Evolutionary conservation across 768 basidiomycete genomes (phyloP).

Genomic region (Russula abietina): DNA sequence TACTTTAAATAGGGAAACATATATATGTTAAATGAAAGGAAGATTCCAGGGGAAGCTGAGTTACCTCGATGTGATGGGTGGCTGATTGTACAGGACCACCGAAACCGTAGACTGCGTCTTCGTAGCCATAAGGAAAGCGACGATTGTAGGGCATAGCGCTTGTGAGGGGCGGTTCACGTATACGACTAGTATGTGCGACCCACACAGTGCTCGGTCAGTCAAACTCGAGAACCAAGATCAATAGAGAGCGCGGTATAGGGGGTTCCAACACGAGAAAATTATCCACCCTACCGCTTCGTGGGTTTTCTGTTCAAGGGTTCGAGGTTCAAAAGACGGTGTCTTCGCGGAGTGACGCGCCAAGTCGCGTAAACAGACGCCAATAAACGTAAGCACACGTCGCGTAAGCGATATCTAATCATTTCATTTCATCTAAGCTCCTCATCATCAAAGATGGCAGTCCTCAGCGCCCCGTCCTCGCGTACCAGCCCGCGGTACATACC

Average conservation of each 20-base stretch:
- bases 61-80: constrained; percentile 19
- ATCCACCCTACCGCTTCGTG: neutral
- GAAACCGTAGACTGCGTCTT: too few species aligned
- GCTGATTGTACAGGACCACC: neutral
- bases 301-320: neutral
- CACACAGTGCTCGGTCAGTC: neutral
- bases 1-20: constrained; percentile 41
- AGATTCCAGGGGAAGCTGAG: neutral
- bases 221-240: neutral
- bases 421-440: too few species aligned
- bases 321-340: constrained; percentile 9
- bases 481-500: constrained; percentile 84
- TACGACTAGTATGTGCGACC: neutral
- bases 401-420: neutral
- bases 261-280: neutral
- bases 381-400: constrained; percentile 1
- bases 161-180: neutral
- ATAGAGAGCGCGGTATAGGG: neutral
- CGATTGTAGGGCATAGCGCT: neutral
- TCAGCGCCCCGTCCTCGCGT: constrained; percentile 57
- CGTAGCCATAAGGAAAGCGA: neutral
- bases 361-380: constrained; percentile 15
- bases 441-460: constrained; percentile 73
- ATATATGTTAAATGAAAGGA: neutral
- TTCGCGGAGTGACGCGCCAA: neutral